phyloP scores from a whole-genome alignment of 2,329 filamentous ascomycete species.

The Purpureocillium lavendulum region DNA sequence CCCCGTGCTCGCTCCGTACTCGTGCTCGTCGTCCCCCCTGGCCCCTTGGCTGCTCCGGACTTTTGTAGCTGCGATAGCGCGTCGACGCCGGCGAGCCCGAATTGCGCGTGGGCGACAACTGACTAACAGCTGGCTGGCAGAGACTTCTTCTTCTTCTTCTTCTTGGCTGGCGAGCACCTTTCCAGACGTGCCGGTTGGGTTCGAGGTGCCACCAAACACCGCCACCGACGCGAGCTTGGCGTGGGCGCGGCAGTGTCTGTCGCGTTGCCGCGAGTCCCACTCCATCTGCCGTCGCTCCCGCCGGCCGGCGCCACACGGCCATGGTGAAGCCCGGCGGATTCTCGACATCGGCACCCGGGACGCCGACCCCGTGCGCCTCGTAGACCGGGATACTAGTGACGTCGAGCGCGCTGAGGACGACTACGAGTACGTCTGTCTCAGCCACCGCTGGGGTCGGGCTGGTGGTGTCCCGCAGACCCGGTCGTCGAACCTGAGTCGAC shows the following conservation, averaged over 20 bases:
- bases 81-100: too few relatives aligned
- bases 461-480: slow-evolving; percentile 3
- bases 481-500: background rate
- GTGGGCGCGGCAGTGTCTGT: slow-evolving; percentile 1
- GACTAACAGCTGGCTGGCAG: too few relatives aligned
- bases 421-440: slow-evolving; percentile 6
- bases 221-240: slow-evolving; percentile 1
- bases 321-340: background rate
- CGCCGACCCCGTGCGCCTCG: background rate
- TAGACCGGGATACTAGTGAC: too few relatives aligned
- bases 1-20: too few relatives aligned
- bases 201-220: background rate
- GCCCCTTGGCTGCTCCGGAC: too few relatives aligned
- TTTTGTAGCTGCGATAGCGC: too few relatives aligned
- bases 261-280: slow-evolving; percentile 1
- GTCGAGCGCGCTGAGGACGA: too few relatives aligned
- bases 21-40: too few relatives aligned
- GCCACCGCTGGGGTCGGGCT: slow-evolving; percentile 10
- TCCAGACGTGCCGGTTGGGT: slow-evolving; percentile 1
- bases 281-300: background rate
- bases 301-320: background rate
- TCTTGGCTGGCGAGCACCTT: slow-evolving; percentile 1
- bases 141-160: background rate
- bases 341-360: background rate
- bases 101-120: too few relatives aligned